Evolutionary conservation across 2,329 filamentous ascomycete species (phyloP).

Genomic region (Drechslerella dactyloides): DNA sequence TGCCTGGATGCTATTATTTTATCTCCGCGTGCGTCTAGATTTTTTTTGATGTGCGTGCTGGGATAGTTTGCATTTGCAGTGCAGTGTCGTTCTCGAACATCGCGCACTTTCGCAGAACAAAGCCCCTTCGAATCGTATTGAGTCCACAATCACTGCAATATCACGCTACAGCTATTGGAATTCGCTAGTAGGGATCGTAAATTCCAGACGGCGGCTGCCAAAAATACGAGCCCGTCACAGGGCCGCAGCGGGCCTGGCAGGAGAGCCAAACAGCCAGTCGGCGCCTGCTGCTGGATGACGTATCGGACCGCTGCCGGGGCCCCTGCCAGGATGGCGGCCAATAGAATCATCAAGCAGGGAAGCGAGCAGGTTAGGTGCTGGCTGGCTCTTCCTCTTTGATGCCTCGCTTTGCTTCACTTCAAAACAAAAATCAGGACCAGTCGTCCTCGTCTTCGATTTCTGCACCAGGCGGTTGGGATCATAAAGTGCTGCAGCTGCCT

Average conservation of each 20-base stretch:
- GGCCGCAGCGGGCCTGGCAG: not conserved
- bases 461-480: too few species aligned
- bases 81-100: too few species aligned
- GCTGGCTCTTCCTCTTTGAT: not conserved
- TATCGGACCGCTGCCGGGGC: too few species aligned
- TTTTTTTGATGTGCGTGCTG: too few species aligned
- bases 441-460: too few species aligned
- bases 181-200: not conserved
- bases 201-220: not conserved
- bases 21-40: too few species aligned
- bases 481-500: too few species aligned
- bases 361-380: constrained; percentile 1
- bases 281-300: not conserved
- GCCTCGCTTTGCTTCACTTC: not conserved
- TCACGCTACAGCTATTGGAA: not conserved
- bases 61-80: too few species aligned
- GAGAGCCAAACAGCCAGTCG: not conserved
- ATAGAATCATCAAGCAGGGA: not conserved
- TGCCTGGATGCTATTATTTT: too few species aligned
- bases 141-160: too few species aligned
- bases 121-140: too few species aligned
- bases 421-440: not conserved
- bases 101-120: too few species aligned
- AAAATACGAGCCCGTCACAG: not conserved
- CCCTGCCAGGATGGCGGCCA: not conserved